Percentiles rank a stretch among this genome's conserved stretches.
These are phyloP conservation scores for Candida awuae DNA, from an alignment of 805 yeast genomes.

Conservation along the genomic window DNA sequence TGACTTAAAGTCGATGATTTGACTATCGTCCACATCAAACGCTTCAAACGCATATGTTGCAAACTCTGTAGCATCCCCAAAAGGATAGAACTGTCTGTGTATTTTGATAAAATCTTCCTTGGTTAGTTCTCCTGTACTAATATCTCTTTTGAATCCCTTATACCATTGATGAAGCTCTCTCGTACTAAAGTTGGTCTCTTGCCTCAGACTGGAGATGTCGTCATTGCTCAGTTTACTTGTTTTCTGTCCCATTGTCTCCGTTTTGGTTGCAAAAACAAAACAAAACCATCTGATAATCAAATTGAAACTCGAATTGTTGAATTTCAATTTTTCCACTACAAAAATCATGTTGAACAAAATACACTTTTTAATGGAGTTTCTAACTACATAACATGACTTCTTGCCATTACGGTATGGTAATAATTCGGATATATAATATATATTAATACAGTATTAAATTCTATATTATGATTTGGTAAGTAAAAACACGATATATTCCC, in stretches of 20 bases:
- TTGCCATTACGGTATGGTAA: no score
- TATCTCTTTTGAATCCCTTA: slow-evolving; percentile 89
- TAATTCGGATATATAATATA: no score
- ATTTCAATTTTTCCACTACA: background rate
- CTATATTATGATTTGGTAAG: background rate
- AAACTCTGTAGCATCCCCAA: slow-evolving; percentile 92
- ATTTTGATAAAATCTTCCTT: slow-evolving; percentile 85
- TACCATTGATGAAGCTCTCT: slow-evolving; percentile 98
- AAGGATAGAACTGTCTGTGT: slow-evolving; percentile 95
- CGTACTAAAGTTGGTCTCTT: slow-evolving; percentile 84
- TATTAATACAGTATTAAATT: background rate
- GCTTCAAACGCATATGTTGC: slow-evolving; percentile 83
- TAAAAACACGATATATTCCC: background rate
- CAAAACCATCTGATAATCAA: background rate
- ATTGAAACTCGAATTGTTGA: no score
- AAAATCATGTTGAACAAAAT: no score
- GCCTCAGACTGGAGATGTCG: slow-evolving; percentile 73
- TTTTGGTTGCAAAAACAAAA: background rate
- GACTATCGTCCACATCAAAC: slow-evolving; percentile 75
- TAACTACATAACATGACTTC: no score
- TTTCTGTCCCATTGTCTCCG: slow-evolving; percentile 73
- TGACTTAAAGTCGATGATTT: slow-evolving; percentile 83
- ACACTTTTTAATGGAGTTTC: no score
- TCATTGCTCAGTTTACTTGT: slow-evolving; percentile 89
- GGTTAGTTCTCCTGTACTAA: slow-evolving; percentile 83